phyloP scores from a whole-genome alignment of 2,329 filamentous ascomycete genomes.

The Claviceps cyperi region DNA sequence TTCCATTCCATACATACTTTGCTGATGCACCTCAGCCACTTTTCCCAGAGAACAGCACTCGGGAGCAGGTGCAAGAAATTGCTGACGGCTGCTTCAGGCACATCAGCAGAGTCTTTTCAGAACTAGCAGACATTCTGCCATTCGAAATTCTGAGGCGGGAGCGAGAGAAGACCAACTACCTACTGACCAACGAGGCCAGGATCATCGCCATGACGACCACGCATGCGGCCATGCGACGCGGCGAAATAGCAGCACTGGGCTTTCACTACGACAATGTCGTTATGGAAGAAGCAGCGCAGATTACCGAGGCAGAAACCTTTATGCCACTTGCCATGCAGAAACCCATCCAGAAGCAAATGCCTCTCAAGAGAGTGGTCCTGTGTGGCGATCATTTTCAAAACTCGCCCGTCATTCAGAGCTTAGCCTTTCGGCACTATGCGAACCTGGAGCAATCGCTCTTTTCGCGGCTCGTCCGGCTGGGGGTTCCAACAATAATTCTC shows the following conservation, averaged over 20 bases:
- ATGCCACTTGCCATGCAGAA: conserved; percentile 89
- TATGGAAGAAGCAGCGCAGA: conserved; percentile 97
- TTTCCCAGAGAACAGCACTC: conserved; percentile 52
- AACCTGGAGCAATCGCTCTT: conserved; percentile 95
- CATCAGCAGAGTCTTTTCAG: conserved; percentile 77
- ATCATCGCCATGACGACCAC: conserved; percentile 98
- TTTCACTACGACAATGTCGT: conserved; percentile 97
- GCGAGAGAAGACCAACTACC: conserved; percentile 88
- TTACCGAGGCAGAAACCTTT: conserved; percentile 95
- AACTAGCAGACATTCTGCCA: conserved; percentile 82
- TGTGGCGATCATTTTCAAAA: conserved; percentile 96
- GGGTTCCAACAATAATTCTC: conserved; percentile 79
- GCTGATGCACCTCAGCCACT: conserved; percentile 74
- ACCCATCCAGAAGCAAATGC: conserved; percentile 54
- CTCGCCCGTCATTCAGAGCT: conserved; percentile 85
- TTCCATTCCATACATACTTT: conserved; percentile 85
- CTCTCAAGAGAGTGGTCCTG: conserved; percentile 75
- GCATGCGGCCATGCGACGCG: conserved; percentile 84
- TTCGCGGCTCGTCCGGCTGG: conserved; percentile 74
- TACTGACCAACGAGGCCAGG: conserved; percentile 88
- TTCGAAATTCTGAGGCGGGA: conserved; percentile 87
- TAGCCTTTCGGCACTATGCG: conserved; percentile 86
- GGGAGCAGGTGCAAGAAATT: conserved; percentile 57
- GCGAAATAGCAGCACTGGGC: conserved; percentile 80
- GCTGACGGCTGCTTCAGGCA: conserved; percentile 78